Base-by-base conservation (phyloP, 768 basidiomycete genomes). In the Cystofilobasidium bisporidii region DNA sequence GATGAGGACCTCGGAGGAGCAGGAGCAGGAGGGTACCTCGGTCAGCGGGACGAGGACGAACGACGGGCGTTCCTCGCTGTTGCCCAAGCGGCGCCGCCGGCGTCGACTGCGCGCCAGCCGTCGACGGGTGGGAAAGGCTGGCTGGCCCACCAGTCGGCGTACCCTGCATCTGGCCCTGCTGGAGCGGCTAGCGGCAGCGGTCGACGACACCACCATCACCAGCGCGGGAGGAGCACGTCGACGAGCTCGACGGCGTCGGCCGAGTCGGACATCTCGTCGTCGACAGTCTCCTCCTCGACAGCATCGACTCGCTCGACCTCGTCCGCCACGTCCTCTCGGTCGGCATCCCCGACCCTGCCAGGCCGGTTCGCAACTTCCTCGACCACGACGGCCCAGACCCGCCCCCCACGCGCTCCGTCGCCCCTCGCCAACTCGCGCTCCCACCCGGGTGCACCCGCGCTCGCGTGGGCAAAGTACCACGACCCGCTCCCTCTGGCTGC, bases 111-210 rank as follows among this genome's bases (percentile, higher is more conserved):
- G 50, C 50, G 50, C 50, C 11, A 12, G n/a, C 24, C 50, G n/a
- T 10, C 50, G 24, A 22, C 43, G 10, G 50, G 10, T 3, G 50
- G 50, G 18, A 53, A 20, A 24, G 50, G 50, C n/a, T 53, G 50
- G 50, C 50, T 53, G 18, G 50, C 50, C 28, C 50, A 53, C 50
- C 50, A 53, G 50, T 53, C 50, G 10, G 50, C 50, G 50, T 53
- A 53, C 22, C 50, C 50, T 6, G n/a, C 50, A 17, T 24, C 50
- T 12, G 3, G 18, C 17, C 3, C 50, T 4, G 12, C 50, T 24
- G 50, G 50, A 3, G 50, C 28, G 18, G 22, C 18, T 3, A 30
- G 24, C 50, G 11, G 24, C 50, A 24, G 50, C 24, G 3, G 24
- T 9, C 20, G 17, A 15, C 20, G 20, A 17, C 20, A 17, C n/a